Conservation (phyloP, 768 basidiomycete genomes). For the Tulasnella sp. region DNA sequence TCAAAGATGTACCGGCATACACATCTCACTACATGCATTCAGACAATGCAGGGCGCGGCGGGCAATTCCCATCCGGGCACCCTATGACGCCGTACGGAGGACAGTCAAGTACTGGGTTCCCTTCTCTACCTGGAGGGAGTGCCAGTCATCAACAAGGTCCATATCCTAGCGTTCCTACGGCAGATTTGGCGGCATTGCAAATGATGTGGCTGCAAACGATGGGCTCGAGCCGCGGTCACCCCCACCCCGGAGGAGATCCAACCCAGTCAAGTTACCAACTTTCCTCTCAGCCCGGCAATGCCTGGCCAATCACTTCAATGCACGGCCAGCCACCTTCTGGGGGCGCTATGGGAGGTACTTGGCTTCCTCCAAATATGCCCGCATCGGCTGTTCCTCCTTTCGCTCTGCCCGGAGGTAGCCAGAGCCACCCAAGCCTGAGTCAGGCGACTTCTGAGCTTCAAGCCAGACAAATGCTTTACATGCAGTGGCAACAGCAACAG, state of each 20-base stretch:
- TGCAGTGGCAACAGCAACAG: conserved; percentile 27
- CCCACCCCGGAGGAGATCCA: not conserved
- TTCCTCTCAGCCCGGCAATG: not conserved
- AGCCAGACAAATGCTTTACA: conserved; percentile 3
- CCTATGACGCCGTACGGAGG: not conserved
- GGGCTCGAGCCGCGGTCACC: not conserved
- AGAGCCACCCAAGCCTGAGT: too few species aligned
- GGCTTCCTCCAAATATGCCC: not conserved
- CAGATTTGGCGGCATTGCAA: conserved; percentile 9
- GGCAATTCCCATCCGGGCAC: not conserved
- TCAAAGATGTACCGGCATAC: not conserved
- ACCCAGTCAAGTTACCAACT: conserved; percentile 1
- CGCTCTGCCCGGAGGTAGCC: not conserved
- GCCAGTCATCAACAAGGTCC: not conserved
- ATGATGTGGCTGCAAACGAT: conserved; percentile 18
- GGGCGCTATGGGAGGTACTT: not conserved
- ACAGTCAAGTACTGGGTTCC: not conserved
- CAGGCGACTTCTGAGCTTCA: not conserved
- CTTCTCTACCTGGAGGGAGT: not conserved
- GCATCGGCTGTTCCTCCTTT: not conserved
- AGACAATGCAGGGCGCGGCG: not conserved
- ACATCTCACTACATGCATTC: not conserved
- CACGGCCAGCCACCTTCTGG: not conserved
- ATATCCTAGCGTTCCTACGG: not conserved
- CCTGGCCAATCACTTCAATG: not conserved